Percentiles rank a stretch among this genome's conserved stretches.
These are phyloP conservation scores for Planoprotostelium fungivorum DNA, from an alignment of 78 protist genomes.

Conservation along the genomic window DNA sequence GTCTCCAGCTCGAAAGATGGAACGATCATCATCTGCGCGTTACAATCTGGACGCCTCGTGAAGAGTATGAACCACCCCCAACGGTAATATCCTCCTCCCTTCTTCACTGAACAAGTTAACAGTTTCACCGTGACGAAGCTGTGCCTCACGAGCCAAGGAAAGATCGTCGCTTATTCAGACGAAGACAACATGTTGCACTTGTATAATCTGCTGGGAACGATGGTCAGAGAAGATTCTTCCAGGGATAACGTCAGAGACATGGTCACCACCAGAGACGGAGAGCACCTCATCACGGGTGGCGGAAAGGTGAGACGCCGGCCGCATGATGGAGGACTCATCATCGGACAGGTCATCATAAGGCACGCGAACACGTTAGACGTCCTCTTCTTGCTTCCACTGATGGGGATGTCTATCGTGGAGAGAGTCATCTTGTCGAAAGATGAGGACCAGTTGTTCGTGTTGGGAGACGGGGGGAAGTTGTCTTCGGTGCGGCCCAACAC, in stretches of 20 bases:
- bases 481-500: neutral
- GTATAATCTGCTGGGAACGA: neutral
- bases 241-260: neutral
- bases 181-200: neutral
- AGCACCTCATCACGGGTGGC: neutral
- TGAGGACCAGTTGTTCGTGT: neutral
- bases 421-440: neutral
- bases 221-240: neutral
- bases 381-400: neutral
- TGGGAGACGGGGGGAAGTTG: neutral
- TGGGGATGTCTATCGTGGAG: neutral
- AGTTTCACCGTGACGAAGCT: neutral
- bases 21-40: constrained; percentile 23
- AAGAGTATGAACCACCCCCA: constrained; percentile 35
- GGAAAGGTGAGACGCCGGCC: neutral
- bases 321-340: neutral
- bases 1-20: constrained; percentile 45
- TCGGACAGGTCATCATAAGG: neutral
- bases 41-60: constrained; percentile 16
- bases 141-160: neutral
- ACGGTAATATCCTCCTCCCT: neutral
- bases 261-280: neutral
- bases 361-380: neutral
- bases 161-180: neutral
- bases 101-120: too few species aligned